These are phyloP conservation scores for Backusella tuberculispora DNA, from an alignment of 192 early-diverging fungal species.

Conservation along the genomic window DNA sequence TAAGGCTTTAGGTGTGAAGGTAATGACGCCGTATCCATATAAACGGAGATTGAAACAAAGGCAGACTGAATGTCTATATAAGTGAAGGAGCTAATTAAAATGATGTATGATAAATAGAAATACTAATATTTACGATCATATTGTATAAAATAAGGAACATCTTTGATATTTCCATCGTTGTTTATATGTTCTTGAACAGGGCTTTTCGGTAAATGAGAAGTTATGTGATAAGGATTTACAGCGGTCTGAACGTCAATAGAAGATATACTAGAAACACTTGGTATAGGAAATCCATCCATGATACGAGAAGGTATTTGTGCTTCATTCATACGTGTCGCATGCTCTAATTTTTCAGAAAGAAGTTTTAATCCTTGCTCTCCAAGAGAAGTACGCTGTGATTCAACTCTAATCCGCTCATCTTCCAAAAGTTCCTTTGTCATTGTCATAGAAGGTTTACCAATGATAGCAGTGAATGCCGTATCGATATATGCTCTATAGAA, in stretches of 20 bases:
- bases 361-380: conserved; percentile 49
- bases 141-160: conserved; percentile 55
- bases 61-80: conserved; percentile 51
- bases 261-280: conserved; percentile 50
- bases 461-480: conserved; percentile 41
- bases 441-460: conserved; percentile 55
- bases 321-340: conserved; percentile 50
- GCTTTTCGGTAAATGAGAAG: background rate
- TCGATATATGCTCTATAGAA: conserved; percentile 50
- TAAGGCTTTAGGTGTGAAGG: conserved; percentile 51
- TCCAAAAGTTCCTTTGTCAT: conserved; percentile 45
- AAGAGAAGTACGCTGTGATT: conserved; percentile 44
- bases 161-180: conserved; percentile 38
- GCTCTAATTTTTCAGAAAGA: conserved; percentile 47
- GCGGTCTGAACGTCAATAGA: conserved; percentile 52
- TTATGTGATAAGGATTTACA: conserved; percentile 37
- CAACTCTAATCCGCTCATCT: conserved; percentile 51
- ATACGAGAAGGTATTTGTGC: conserved; percentile 54
- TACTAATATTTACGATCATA: conserved; percentile 48
- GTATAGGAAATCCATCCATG: conserved; percentile 57
- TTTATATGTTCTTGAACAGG: conserved; percentile 46
- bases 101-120: background rate
- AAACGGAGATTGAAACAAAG: conserved; percentile 52
- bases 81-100: background rate
- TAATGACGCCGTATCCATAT: conserved; percentile 48